These are phyloP conservation scores for Debaryomyces tyrocola DNA, from an alignment of 805 yeast species.

Conservation along the genomic window DNA sequence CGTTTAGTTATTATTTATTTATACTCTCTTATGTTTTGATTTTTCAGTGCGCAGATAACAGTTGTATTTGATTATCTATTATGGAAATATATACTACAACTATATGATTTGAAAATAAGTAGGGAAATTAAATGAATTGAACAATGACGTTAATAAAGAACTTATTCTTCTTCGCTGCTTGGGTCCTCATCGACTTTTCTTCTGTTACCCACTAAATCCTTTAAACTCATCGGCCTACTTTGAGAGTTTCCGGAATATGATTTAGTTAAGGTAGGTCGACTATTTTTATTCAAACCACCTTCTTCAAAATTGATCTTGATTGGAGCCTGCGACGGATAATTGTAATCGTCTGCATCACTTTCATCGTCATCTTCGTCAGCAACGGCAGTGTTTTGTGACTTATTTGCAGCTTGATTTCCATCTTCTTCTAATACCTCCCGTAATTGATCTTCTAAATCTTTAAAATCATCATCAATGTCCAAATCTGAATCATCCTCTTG, in stretches of 20 bases:
- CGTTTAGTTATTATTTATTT: neutral
- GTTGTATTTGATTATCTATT: no score
- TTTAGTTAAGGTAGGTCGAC: neutral
- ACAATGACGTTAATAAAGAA: no score
- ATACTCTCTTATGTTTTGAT: neutral
- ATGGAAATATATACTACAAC: no score
- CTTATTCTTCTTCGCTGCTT: constrained; percentile 32
- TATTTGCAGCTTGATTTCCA: constrained; percentile 1
- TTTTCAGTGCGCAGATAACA: no score
- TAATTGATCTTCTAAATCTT: constrained; percentile 43
- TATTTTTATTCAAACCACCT: constrained; percentile 9
- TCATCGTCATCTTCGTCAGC: constrained; percentile 22
- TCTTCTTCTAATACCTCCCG: constrained; percentile 39
- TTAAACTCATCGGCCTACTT: constrained; percentile 38
- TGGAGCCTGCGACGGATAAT: constrained; percentile 19
- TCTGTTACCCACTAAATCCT: constrained; percentile 34
- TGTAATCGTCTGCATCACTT: constrained; percentile 22
- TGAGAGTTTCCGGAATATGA: constrained; percentile 2
- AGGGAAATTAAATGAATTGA: no score
- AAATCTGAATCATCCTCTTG: neutral
- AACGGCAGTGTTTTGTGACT: neutral
- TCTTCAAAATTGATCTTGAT: constrained; percentile 26
- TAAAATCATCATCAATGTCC: constrained; percentile 41
- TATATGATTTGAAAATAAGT: no score
- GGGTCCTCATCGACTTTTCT: constrained; percentile 21